Evolutionary conservation across 2,329 filamentous ascomycete genomes (phyloP), one percentile per base, ranked within the genome.

Genomic region (Coleophoma crateriformis): DNA sequence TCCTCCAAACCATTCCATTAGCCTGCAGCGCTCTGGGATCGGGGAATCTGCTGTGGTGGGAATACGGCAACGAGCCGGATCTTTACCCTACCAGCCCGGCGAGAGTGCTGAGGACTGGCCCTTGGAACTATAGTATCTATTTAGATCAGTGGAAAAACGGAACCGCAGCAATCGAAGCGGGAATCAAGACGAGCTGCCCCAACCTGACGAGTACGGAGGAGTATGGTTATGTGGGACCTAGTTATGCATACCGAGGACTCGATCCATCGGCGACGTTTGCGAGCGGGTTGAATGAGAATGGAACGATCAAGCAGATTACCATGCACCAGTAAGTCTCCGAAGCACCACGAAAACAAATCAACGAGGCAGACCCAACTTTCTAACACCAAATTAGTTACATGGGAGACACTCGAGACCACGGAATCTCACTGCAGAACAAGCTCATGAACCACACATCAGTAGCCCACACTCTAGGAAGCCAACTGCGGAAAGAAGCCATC

Each of bases 21-120:
- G 80, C 73, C 2, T 85, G 82, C 64, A 74, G 76, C 56, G 76
- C 79, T 3, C 65, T 85, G 0, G 66, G 68, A 3, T 64, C 65
- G 11, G 74, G 72, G 5, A 78, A 72, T 48, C 65, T 84, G 7
- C 72, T 78, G 27, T 68, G 69, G 53, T 85, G 78, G 78, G 79
- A 82, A 59, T 78, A 84, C 55, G 81, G 83, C 38, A 85, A 85
- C 57, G 81, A 85, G 61, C 78, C 80, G 0, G 81, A 85, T 61
- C 64, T 85, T 7, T 85, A 68, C 63, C 72, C 75, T 15, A 75
- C 72, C 1, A 76, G 74, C 17, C 63, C 72, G 3, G 76, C 79
- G 54, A 73, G 75, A 1, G 66, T 71, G 0, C 73, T 80, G 17
- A 66, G 81, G 15, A 74, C 79, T 0, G 32, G 67, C 0, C 67